Base-by-base conservation (phyloP, 306 rosid species). In the Spatholobus suberectus region DNA sequence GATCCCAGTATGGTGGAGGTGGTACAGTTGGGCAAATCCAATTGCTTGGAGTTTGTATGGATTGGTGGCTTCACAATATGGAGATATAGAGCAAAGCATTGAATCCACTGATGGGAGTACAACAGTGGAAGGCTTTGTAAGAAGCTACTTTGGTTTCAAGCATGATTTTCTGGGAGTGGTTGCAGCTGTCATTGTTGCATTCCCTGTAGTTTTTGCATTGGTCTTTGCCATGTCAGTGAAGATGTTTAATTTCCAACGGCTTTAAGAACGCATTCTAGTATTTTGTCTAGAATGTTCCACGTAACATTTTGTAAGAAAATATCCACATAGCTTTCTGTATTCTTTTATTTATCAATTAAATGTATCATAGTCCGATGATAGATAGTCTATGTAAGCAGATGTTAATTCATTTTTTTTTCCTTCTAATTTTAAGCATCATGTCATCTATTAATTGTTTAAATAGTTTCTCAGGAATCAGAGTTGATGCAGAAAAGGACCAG, bases 1-100 rank as follows among this genome's bases (percentile, higher is more conserved):
- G 20, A 90, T 90, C 58, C 93, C 93, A 32, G 63, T 86, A 14
- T 84, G 88, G 90, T 87, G 93, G 93, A 90, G 90, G 59, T 90
- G 93, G 91, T 90, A 80, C 78, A 80, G 76, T 49, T 90, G 91
- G 90, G 61, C n/a, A 38, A 88, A 89, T 77, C 93, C 93, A 27
- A 35, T 88, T 8, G 85, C 89, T 34, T 90, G 91, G 93, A 88
- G 87, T 73, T 70, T 90, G 86, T 90, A 86, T 78, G 93, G 93
- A 58, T 78, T 90, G 79, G 88, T 89, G 14, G 49, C 80, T 55
- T 88, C 93, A 70, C 93, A 90, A 67, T 90, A 73, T 80, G 93
- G 91, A 77, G 89, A 90, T 74, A 5, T 88, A 20, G 79, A 70
- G 12, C 72, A 75, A 58, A n/a, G 23, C 21, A 78, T 87, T 4